Conservation (phyloP, 148 eudicot species). For the Polygonum maritimum region DNA sequence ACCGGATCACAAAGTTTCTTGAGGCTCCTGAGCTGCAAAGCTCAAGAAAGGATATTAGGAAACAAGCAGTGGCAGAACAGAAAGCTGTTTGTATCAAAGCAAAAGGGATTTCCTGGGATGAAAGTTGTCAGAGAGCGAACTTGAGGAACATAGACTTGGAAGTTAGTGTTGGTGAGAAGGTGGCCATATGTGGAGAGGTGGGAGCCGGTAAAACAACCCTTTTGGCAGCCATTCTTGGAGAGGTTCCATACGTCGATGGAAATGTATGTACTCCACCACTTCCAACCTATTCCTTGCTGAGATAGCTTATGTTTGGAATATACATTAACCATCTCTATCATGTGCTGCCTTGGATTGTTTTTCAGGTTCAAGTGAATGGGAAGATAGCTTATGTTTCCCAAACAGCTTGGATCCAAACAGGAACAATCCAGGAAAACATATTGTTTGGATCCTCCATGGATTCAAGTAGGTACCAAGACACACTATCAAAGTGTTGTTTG, state of each 20-base stretch:
- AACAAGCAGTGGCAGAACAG: neutral
- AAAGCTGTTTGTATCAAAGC: constrained; percentile 9
- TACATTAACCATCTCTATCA: neutral
- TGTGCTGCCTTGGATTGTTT: neutral
- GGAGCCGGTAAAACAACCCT: constrained; percentile 18
- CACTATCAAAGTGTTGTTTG: constrained; percentile 14
- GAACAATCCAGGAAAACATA: constrained; percentile 19
- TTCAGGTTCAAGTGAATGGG: constrained; percentile 18
- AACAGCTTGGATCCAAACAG: constrained; percentile 23
- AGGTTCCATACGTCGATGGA: constrained; percentile 13
- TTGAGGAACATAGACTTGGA: constrained; percentile 5
- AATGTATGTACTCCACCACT: neutral
- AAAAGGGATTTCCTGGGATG: constrained; percentile 14
- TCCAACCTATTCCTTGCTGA: neutral
- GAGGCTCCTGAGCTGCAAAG: constrained; percentile 27
- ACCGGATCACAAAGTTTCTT: constrained; percentile 24
- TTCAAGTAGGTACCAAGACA: constrained; percentile 16
- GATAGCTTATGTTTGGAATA: neutral
- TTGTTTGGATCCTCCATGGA: constrained; percentile 20
- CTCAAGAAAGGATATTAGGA: neutral
- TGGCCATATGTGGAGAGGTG: constrained; percentile 19
- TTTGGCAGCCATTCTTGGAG: constrained; percentile 16
- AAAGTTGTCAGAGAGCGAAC: neutral
- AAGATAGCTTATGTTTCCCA: constrained; percentile 20
- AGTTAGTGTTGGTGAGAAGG: constrained; percentile 12